Evolutionary conservation across 768 basidiomycete genomes (phyloP).

Genomic region (Multifurca ochricompacta): DNA sequence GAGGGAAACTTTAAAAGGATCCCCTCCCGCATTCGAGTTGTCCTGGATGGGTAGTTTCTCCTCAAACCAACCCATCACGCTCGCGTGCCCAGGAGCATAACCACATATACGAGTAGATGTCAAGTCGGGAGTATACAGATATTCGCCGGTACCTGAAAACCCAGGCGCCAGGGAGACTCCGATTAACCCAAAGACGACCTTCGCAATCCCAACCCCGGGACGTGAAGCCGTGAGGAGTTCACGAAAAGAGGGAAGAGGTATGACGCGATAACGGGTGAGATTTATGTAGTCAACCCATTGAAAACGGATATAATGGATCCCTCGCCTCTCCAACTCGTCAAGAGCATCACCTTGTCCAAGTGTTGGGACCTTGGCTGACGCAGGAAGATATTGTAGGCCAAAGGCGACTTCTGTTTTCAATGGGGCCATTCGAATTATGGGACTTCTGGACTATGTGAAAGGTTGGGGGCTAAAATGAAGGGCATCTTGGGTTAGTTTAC

Average conservation of each 20-base stretch:
- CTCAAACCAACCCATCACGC: conserved; percentile 62
- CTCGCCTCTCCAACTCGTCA: neutral
- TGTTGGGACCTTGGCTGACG: neutral
- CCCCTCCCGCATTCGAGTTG: conserved; percentile 25
- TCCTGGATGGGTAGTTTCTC: conserved; percentile 40
- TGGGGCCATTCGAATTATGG: too few species aligned
- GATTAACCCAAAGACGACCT: conserved; percentile 44
- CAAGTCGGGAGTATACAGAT: conserved; percentile 51
- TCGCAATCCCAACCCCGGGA: conserved; percentile 45
- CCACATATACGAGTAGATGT: conserved; percentile 42
- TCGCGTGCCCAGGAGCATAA: conserved; percentile 55
- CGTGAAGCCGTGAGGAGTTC: conserved; percentile 44
- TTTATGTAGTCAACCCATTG: conserved; percentile 63
- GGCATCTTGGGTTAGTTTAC: too few species aligned
- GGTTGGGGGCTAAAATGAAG: too few species aligned
- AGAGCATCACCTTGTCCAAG: neutral
- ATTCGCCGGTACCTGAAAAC: conserved; percentile 48
- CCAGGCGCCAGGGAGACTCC: conserved; percentile 40
- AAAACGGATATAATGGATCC: conserved; percentile 35
- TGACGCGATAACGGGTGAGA: conserved; percentile 48
- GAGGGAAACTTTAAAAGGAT: conserved; percentile 36
- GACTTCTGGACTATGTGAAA: too few species aligned
- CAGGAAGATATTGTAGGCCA: conserved; percentile 2
- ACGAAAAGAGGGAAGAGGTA: conserved; percentile 47
- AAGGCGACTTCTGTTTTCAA: conserved; percentile 4